phyloP scores from a whole-genome alignment of 345 rosid genomes.

The Draba incana region DNA sequence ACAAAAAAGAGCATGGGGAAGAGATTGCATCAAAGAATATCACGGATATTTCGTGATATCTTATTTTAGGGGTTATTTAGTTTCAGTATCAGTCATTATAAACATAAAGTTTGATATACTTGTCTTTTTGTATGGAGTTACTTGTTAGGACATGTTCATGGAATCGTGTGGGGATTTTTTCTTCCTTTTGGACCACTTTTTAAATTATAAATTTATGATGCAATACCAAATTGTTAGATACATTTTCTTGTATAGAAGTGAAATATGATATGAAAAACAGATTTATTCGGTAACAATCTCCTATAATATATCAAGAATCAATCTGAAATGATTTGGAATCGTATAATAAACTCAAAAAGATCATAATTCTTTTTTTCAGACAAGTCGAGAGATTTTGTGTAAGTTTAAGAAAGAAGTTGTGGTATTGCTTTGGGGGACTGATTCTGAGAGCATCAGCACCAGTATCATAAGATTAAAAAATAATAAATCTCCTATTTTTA shows the following conservation, averaged over 20 bases:
- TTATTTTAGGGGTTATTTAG: slow-evolving; percentile 48
- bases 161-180: slow-evolving; percentile 30
- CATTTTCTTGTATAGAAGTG: slow-evolving; percentile 13
- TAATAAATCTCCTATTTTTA: no score
- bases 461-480: no score
- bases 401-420: slow-evolving; percentile 31
- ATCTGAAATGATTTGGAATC: slow-evolving; percentile 37
- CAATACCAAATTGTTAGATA: background rate
- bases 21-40: slow-evolving; percentile 48
- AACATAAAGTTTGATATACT: slow-evolving; percentile 26
- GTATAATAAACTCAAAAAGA: slow-evolving; percentile 8
- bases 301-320: slow-evolving; percentile 27
- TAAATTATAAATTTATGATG: background rate
- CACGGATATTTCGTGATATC: slow-evolving; percentile 75
- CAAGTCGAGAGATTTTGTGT: slow-evolving; percentile 23
- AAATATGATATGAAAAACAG: slow-evolving; percentile 21
- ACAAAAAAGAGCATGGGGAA: slow-evolving; percentile 24
- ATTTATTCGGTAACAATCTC: slow-evolving; percentile 25
- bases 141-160: slow-evolving; percentile 39
- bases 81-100: slow-evolving; percentile 46
- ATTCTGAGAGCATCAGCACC: no score
- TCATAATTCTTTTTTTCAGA: slow-evolving; percentile 21
- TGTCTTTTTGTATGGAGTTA: slow-evolving; percentile 26
- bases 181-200: slow-evolving; percentile 38
- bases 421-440: slow-evolving; percentile 30